Base-by-base conservation (phyloP, 116 monocot species). In the Dioscorea cayenensis region DNA sequence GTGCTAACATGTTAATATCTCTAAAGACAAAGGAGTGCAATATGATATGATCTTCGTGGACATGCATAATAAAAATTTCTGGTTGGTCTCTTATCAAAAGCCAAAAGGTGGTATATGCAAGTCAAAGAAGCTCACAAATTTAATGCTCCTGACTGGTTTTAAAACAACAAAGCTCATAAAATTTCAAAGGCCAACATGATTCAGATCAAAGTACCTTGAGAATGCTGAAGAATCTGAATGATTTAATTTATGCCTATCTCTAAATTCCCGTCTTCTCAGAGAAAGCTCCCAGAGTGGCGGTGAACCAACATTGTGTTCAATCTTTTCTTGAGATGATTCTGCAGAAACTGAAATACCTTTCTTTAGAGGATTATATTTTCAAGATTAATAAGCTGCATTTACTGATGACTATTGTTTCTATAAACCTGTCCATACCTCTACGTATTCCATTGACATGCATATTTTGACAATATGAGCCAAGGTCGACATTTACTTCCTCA, bases 171-270 rank as follows among this genome's bases (percentile, higher is more conserved):
- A 25, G 25, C 25, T 25, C 25, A 5, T 38, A 38, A 38, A 38
- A 38, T 0, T 38, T 38, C 6, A 10, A 10, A 43, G 43, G 8
- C 11, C 28, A 58, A 19, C 48, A 61, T 61, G 36, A 36, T 81
- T 55, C 55, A 55, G n/a, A n/a, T 55, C 55, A 18, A 55, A 55
- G 55, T 55, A 55, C 55, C 55, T 55, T 68, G 67, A 65, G 61
- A 66, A 67, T 59, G 52, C 64, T 14, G 94, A 95, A 14, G 82
- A 88, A 76, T 60, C 73, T 59, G 94, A 91, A 79, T 95, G 94
- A 66, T 86, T 84, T 29, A 84, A 68, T 48, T 51, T 73, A 59
- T 77, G 78, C 37, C 68, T 70, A 72, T 72, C 86, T 52, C 77
- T 74, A 23, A 65, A 84, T 19, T 82, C 86, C 27, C 62, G 73